phyloP scores from a whole-genome alignment of 805 yeast genomes.

The Wickerhamiella spandovensis region DNA sequence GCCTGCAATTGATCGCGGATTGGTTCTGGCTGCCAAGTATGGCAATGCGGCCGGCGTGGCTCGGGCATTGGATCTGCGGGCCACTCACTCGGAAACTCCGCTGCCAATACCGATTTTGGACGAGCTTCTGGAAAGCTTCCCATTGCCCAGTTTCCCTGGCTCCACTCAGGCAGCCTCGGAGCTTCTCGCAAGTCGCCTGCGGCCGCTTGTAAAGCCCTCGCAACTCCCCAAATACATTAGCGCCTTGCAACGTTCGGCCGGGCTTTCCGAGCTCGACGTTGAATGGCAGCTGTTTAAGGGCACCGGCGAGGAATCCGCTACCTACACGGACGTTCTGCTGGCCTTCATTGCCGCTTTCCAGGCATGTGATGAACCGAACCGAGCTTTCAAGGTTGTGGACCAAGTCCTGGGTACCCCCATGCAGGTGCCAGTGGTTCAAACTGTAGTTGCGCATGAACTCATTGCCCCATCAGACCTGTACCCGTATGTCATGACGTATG shows the following conservation, averaged over 20 bases:
- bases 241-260: conserved; percentile 17
- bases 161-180: not conserved
- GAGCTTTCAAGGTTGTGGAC: conserved; percentile 11
- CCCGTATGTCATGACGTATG: conserved; percentile 6
- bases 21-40: conserved; percentile 13
- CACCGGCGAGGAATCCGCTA: not conserved
- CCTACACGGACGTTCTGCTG: conserved; percentile 6
- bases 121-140: conserved; percentile 18
- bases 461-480: conserved; percentile 3
- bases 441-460: conserved; percentile 2
- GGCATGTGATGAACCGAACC: conserved; percentile 5
- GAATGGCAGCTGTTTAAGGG: conserved; percentile 14
- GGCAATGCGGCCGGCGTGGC: conserved; percentile 20
- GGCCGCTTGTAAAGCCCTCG: not conserved
- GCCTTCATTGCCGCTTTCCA: conserved; percentile 18
- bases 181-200: not conserved
- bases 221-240: conserved; percentile 13
- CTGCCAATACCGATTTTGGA: conserved; percentile 9
- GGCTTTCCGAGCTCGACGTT: conserved; percentile 11
- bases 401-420: conserved; percentile 8
- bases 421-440: conserved; percentile 3
- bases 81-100: not conserved
- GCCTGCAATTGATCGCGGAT: conserved; percentile 3
- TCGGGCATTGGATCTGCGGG: conserved; percentile 14
- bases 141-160: conserved; percentile 11